phyloP scores from a whole-genome alignment of 306 rosid genomes.

The Sechiopsis laciniata region DNA sequence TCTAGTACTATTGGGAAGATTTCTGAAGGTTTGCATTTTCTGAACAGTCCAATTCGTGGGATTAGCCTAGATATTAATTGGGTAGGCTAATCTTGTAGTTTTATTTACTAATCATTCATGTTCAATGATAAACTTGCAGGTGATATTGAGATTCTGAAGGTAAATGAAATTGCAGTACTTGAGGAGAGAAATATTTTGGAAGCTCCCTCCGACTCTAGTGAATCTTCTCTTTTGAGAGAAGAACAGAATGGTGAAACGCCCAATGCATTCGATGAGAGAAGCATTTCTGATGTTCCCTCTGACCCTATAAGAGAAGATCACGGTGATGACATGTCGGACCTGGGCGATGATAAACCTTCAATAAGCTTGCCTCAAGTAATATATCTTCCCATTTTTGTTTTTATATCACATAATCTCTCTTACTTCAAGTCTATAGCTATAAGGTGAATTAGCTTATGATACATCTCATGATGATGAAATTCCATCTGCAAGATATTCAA shows the following conservation, averaged over 20 bases:
- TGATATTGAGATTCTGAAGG: constrained; percentile 33
- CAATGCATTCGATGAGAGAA: background rate
- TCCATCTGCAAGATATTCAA: background rate
- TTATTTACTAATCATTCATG: constrained; percentile 15
- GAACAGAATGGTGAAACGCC: constrained; percentile 35
- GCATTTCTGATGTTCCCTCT: constrained; percentile 35
- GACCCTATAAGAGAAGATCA: constrained; percentile 34
- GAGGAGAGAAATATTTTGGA: constrained; percentile 38
- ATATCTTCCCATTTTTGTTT: constrained; percentile 23
- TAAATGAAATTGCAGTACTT: constrained; percentile 16
- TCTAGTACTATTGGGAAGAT: constrained; percentile 36
- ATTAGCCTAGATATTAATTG: background rate
- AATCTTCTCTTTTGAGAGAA: constrained; percentile 30
- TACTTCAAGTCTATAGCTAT: background rate
- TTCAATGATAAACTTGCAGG: constrained; percentile 40
- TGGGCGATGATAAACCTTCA: constrained; percentile 31
- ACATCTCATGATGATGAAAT: constrained; percentile 3
- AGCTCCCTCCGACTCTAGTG: constrained; percentile 36
- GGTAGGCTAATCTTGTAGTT: background rate
- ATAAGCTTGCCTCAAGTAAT: constrained; percentile 49
- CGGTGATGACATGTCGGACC: constrained; percentile 30
- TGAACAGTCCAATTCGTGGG: constrained; percentile 12
- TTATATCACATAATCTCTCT: background rate
- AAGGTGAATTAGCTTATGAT: background rate
- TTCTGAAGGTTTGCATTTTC: constrained; percentile 50